A percentile compares a stretch with the other conserved stretches of the same genome.
phyloP scores from a whole-genome alignment of 1,284 basidiomycete species.

The Sporisorium graminicola region DNA sequence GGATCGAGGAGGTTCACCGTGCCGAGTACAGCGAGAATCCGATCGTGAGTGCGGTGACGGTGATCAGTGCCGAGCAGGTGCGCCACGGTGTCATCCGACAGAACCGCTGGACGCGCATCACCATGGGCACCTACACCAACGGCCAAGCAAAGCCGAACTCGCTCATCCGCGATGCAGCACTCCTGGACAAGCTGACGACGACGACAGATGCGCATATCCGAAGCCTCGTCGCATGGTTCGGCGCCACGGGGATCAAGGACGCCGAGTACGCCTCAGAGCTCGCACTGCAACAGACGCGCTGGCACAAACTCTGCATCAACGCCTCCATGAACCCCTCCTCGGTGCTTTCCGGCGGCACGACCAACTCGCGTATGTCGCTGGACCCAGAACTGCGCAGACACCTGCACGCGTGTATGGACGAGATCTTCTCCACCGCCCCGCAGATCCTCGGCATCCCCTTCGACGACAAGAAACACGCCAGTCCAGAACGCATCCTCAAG shows the following conservation, averaged over 20 bases:
- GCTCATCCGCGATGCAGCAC: constrained; percentile 20
- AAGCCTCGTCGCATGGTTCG: constrained; percentile 65
- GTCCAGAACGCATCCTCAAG: constrained; percentile 69
- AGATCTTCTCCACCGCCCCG: constrained; percentile 70
- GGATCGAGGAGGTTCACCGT: constrained; percentile 71
- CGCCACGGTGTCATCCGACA: constrained; percentile 70
- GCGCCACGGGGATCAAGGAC: constrained; percentile 70
- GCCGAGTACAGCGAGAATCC: constrained; percentile 66
- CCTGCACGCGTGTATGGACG: constrained; percentile 70
- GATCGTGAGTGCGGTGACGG: constrained; percentile 71
- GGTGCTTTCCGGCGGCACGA: constrained; percentile 71
- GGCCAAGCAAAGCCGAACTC: constrained; percentile 48
- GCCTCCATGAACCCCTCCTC: constrained; percentile 71
- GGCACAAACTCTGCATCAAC: constrained; percentile 72
- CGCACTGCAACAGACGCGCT: constrained; percentile 71
- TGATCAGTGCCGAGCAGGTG: constrained; percentile 71
- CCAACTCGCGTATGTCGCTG: constrained; percentile 70
- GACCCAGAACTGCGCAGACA: constrained; percentile 69
- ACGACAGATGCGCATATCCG: constrained; percentile 28
- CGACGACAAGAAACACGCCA: constrained; percentile 68
- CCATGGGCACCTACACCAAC: constrained; percentile 70
- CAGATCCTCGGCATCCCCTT: constrained; percentile 69
- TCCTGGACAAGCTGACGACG: constrained; percentile 17
- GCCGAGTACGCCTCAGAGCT: constrained; percentile 70
- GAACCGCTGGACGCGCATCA: constrained; percentile 72